A percentile compares a stretch with the other conserved stretches of the same genome.
Evolutionary conservation across 1,139 yeast species (phyloP).

Genomic region (Geotrichum histeridarum): DNA sequence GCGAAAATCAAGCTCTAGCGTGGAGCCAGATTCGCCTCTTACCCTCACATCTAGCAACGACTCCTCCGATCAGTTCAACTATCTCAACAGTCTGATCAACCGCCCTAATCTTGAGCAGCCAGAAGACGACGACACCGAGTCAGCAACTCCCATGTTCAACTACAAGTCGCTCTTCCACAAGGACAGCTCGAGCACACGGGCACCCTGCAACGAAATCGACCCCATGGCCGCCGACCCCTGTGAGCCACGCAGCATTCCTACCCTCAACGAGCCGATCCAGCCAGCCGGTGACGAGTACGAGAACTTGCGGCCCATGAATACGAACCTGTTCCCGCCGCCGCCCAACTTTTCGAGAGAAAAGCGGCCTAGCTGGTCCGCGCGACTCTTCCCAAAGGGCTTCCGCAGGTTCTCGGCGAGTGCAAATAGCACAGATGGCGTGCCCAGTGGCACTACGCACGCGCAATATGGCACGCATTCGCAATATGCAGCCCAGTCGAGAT

Average conservation of each 20-base stretch:
- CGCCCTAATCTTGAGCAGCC: constrained; percentile 2
- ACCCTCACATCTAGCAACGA: not conserved
- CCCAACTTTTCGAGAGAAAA: not conserved
- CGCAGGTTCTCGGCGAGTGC: constrained; percentile 3
- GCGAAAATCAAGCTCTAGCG: not conserved
- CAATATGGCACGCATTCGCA: too few species aligned
- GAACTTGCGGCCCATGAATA: too few species aligned
- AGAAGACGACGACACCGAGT: not conserved
- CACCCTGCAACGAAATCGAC: too few species aligned
- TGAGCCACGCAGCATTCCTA: too few species aligned
- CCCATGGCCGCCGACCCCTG: too few species aligned
- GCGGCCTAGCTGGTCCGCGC: constrained; percentile 7
- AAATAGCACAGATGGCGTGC: too few species aligned
- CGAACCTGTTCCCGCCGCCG: too few species aligned
- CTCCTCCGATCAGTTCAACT: not conserved
- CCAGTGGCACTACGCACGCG: too few species aligned
- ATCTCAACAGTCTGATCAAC: constrained; percentile 5
- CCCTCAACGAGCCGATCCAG: too few species aligned
- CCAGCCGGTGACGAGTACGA: too few species aligned
- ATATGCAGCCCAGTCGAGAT: too few species aligned
- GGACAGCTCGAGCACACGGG: not conserved
- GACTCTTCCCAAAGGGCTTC: constrained; percentile 1
- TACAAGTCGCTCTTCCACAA: constrained; percentile 12
- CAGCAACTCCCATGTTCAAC: not conserved
- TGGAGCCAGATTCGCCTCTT: not conserved